Percentiles rank a stretch among this genome's conserved stretches.
Conservation (phyloP, 2,329 filamentous ascomycete species). For the Aspergillus sojae region DNA sequence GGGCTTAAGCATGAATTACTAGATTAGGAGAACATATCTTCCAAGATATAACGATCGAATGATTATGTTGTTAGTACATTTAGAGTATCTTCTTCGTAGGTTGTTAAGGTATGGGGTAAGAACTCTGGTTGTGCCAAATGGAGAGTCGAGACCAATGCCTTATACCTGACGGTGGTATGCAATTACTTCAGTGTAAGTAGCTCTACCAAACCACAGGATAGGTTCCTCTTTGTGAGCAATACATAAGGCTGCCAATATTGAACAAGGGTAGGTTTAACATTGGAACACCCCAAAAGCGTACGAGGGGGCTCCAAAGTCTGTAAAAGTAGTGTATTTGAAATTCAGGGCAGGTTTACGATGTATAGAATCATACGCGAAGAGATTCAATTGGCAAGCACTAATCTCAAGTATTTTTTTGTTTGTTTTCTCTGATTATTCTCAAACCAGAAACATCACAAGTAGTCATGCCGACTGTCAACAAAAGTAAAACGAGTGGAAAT, state of each 20-base stretch:
- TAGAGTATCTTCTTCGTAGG: neutral
- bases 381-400: slow-evolving; percentile 10
- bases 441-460: neutral
- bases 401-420: slow-evolving; percentile 6
- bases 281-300: neutral
- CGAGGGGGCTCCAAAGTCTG: neutral
- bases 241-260: neutral
- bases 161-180: neutral
- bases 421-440: slow-evolving; percentile 6
- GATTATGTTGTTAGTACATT: neutral
- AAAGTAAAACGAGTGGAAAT: slow-evolving; percentile 14
- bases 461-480: neutral
- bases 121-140: neutral
- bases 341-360: neutral
- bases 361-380: slow-evolving; percentile 4
- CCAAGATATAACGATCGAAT: neutral
- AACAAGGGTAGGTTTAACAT: neutral
- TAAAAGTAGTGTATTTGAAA: neutral
- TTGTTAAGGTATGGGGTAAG: neutral
- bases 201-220: neutral
- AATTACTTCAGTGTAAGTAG: too few relatives aligned
- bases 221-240: neutral
- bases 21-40: neutral
- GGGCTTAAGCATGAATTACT: neutral
- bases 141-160: neutral